Evolutionary conservation across 805 yeast genomes (phyloP).

Genomic region (Ogataea corticis): DNA sequence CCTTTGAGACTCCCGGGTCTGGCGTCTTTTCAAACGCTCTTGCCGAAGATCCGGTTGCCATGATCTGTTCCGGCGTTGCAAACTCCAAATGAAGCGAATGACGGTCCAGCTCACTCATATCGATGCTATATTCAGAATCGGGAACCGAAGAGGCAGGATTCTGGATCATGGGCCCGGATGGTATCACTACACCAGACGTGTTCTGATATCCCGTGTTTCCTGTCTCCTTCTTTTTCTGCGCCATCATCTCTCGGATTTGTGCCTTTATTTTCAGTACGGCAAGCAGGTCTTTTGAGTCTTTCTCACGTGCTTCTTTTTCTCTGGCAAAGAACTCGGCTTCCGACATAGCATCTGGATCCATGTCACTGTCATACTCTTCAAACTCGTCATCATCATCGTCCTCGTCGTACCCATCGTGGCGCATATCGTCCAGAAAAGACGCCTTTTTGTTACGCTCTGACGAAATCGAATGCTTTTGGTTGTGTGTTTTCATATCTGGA

Average conservation of each 20-base stretch:
- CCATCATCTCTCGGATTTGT: conserved; percentile 6
- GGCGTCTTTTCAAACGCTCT: neutral
- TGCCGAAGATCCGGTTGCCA: neutral
- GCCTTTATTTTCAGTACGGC: conserved; percentile 7
- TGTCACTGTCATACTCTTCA: neutral
- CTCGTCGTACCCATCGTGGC: too few relatives aligned
- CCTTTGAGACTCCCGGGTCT: neutral
- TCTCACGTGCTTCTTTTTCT: conserved; percentile 22
- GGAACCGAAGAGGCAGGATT: neutral
- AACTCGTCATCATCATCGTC: conserved; percentile 5
- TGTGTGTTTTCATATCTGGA: too few relatives aligned
- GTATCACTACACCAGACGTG: too few relatives aligned
- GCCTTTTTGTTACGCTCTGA: too few relatives aligned
- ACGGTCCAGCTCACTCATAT: neutral
- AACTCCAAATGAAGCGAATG: conserved; percentile 21
- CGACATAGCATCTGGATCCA: neutral
- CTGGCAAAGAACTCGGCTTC: conserved; percentile 19
- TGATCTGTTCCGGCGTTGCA: conserved; percentile 24
- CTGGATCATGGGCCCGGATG: too few relatives aligned
- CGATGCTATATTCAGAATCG: neutral
- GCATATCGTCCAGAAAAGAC: too few relatives aligned
- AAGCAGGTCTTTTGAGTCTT: conserved; percentile 12
- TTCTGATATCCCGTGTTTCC: neutral
- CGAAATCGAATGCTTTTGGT: too few relatives aligned
- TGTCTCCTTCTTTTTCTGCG: conserved; percentile 1